Percentiles rank a stretch among this genome's conserved stretches.
Evolutionary conservation across 1,284 basidiomycete genomes (phyloP).

Genomic region (Trametes versicolor): DNA sequence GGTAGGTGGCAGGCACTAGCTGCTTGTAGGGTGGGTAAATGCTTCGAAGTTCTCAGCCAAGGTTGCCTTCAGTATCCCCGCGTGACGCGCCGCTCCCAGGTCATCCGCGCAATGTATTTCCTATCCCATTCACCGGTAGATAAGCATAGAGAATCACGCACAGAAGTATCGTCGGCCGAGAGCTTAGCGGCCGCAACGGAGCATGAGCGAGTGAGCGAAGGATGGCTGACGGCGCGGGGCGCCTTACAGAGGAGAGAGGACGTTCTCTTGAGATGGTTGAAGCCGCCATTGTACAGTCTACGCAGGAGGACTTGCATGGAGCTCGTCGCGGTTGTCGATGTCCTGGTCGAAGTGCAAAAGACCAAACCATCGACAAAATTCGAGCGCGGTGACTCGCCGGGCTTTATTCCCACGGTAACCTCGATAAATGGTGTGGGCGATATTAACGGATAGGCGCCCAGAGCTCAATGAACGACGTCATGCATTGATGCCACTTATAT

Average conservation of each 20-base stretch:
- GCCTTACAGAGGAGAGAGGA: constrained; percentile 40
- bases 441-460: constrained; percentile 5
- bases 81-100: constrained; percentile 13
- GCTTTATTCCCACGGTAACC: constrained; percentile 20
- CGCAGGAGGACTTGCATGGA: constrained; percentile 43
- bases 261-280: constrained; percentile 45
- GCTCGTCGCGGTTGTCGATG: neutral
- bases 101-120: neutral
- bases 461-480: neutral
- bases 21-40: neutral
- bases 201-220: constrained; percentile 35
- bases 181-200: constrained; percentile 32
- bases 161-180: constrained; percentile 20
- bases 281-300: constrained; percentile 46
- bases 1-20: neutral
- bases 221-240: constrained; percentile 35
- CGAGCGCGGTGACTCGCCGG: constrained; percentile 21
- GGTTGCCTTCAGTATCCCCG: constrained; percentile 1
- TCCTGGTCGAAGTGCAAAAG: constrained; percentile 17
- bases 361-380: constrained; percentile 7
- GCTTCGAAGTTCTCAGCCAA: constrained; percentile 14
- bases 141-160: constrained; percentile 19
- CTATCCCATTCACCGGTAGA: neutral
- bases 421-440: neutral
- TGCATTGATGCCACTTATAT: neutral